These are phyloP conservation scores for Fulvia fulva DNA, from an alignment of 2,329 filamentous ascomycete genomes.

Conservation along the genomic window DNA sequence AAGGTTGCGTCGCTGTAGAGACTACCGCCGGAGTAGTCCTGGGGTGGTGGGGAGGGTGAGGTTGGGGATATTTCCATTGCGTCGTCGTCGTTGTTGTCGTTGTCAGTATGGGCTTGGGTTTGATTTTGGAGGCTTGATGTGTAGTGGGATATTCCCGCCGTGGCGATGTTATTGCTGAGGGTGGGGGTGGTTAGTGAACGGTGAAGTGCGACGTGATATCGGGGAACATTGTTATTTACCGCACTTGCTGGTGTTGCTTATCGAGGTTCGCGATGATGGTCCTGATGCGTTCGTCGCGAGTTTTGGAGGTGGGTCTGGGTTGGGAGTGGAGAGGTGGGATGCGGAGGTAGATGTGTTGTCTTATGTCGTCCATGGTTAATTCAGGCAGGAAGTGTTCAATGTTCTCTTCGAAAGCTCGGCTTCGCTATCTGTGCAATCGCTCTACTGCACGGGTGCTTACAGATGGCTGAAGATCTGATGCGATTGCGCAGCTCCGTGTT, in stretches of 20 bases:
- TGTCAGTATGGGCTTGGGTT: neutral
- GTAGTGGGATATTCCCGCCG: conserved; percentile 11
- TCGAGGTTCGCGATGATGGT: conserved; percentile 26
- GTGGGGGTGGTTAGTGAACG: neutral
- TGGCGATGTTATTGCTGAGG: conserved; percentile 15
- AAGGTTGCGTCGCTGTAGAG: neutral
- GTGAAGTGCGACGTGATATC: neutral
- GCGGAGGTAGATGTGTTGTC: conserved; percentile 19
- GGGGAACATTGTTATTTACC: neutral
- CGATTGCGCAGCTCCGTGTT: neutral
- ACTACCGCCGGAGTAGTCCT: too few relatives aligned
- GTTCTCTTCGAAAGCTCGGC: too few relatives aligned
- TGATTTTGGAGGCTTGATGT: neutral
- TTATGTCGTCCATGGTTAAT: conserved; percentile 7
- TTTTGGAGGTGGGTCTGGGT: conserved; percentile 10
- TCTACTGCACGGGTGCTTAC: too few relatives aligned
- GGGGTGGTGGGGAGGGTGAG: too few relatives aligned
- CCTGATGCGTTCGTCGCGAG: conserved; percentile 16
- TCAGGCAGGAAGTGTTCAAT: neutral
- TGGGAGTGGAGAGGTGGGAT: conserved; percentile 14
- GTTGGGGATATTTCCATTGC: too few relatives aligned
- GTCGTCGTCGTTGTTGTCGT: neutral
- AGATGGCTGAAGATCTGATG: too few relatives aligned
- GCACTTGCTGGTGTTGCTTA: conserved; percentile 17
- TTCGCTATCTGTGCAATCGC: too few relatives aligned